Evolutionary conservation across 139 green algal genomes (phyloP), one percentile per base, ranked within the genome.

Genomic region (Tetradesmus obliquus): DNA sequence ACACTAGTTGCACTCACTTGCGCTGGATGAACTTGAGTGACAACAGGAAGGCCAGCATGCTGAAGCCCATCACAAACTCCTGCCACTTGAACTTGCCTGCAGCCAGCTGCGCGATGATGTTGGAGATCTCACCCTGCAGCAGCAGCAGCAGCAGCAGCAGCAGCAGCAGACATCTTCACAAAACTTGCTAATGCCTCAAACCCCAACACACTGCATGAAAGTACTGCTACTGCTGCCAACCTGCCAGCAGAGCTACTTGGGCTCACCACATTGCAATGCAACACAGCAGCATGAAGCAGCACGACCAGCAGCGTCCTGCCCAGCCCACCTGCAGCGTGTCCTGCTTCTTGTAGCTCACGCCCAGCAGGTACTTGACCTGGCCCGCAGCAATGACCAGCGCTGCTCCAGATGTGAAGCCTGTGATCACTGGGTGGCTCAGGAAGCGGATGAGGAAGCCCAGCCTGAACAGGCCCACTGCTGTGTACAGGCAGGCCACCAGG

Each of bases 371-470:
- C 84, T 93, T 93, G 66, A 93, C 71, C 91, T 96, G 95, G 3
- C 83, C 92, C 22, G 95, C 74, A 69, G 82, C 94, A 79, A 98
- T 99, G 84, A 97, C 96, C 84, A 99, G 94, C 54, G 96, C 96
- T 1, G 97, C 96, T n/a, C 96, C 97, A 9, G 79, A 88, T 81
- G 97, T 98, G 96, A 98, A 98, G 45, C 97, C 97, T 19, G 92
- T 94, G 82, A 98, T 97, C 54, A 97, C 96, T 8, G 95, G 90
- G 89, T 99, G 97, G 22, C 88, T 95, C 45, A 99, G 93, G 93
- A 99, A 99, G 87, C 98, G 95, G 55, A 96, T 97, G 7, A 99
- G 19, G 93, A 97, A 99, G 60, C 97, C 97, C 80, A 99, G 94
- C 60, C 95, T 92, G 57, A 98, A 88, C 12, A 97, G 32, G 58